phyloP scores from a whole-genome alignment of 257 asterid genomes.

The Lavandula angustifolia region DNA sequence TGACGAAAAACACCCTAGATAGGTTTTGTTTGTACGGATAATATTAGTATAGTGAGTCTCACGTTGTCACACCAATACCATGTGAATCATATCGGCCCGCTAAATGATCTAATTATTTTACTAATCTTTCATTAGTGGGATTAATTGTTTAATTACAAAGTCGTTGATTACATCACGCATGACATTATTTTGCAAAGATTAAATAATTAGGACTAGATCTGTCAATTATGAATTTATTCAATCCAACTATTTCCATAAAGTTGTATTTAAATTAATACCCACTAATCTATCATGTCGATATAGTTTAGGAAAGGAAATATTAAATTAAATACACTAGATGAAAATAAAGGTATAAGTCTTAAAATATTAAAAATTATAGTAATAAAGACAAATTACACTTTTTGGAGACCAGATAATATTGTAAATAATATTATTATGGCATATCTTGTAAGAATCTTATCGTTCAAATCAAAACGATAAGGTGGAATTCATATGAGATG shows the following conservation, averaged over 20 bases:
- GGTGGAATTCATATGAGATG: conserved; percentile 34
- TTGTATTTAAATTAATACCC: conserved; percentile 3
- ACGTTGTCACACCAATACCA: conserved; percentile 2
- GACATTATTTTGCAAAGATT: conserved; percentile 41
- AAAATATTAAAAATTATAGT: not conserved
- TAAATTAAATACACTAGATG: not conserved
- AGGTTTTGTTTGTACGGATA: not conserved
- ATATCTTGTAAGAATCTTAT: conserved; percentile 26
- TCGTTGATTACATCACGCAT: conserved; percentile 44
- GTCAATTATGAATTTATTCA: not conserved
- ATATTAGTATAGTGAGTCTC: conserved; percentile 30
- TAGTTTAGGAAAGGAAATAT: too few relatives aligned
- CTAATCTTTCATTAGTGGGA: not conserved
- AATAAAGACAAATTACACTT: conserved; percentile 41
- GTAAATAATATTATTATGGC: not conserved
- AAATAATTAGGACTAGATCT: conserved; percentile 16
- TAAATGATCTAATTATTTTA: conserved; percentile 15
- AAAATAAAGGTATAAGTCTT: not conserved
- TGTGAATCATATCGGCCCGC: conserved; percentile 28
- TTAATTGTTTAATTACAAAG: too few relatives aligned
- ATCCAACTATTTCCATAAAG: conserved; percentile 2
- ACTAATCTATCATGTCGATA: too few relatives aligned
- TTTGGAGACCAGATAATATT: conserved; percentile 26
- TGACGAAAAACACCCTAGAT: not conserved
- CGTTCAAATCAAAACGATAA: conserved; percentile 6